Percentiles rank a stretch among this genome's conserved stretches.
phyloP scores from a whole-genome alignment of 2,329 filamentous ascomycete genomes.

The Apiospora marii region DNA sequence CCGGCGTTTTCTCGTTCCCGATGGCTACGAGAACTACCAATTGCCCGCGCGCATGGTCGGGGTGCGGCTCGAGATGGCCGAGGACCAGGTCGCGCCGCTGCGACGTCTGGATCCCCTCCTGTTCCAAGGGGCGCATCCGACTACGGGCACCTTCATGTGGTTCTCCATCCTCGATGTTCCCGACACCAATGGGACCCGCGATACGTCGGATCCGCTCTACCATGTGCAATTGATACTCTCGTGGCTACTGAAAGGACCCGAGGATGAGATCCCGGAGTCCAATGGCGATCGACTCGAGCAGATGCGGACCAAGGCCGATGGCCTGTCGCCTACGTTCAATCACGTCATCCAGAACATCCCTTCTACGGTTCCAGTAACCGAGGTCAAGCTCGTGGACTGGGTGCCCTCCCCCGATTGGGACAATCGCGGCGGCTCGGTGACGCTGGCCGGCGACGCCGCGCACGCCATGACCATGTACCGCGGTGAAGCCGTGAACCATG shows the following conservation, averaged over 20 bases:
- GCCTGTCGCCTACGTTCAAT: conserved; percentile 49
- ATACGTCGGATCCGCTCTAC: conserved; percentile 46
- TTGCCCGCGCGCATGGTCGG: conserved; percentile 50
- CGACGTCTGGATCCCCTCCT: conserved; percentile 60
- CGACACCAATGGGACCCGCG: conserved; percentile 41
- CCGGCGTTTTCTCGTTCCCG: conserved; percentile 44
- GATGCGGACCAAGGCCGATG: conserved; percentile 48
- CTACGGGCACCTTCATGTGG: conserved; percentile 58
- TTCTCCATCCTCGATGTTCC: conserved; percentile 54
- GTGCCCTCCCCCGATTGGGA: conserved; percentile 49
- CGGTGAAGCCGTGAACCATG: conserved; percentile 50
- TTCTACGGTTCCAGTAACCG: conserved; percentile 40
- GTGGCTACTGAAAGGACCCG: conserved; percentile 48
- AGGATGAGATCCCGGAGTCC: conserved; percentile 44
- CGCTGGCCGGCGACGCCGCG: conserved; percentile 61
- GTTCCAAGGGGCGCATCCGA: conserved; percentile 61
- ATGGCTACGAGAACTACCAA: conserved; percentile 39
- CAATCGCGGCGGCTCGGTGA: conserved; percentile 51
- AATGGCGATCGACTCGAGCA: conserved; percentile 44
- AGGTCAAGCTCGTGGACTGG: conserved; percentile 46
- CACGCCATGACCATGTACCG: conserved; percentile 67
- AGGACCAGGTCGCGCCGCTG: conserved; percentile 45
- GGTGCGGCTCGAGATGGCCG: conserved; percentile 46
- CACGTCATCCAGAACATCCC: conserved; percentile 53
- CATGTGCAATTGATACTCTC: conserved; percentile 54